Evolutionary conservation across 345 rosid genomes (phyloP).

Genomic region (Alliaria petiolata): DNA sequence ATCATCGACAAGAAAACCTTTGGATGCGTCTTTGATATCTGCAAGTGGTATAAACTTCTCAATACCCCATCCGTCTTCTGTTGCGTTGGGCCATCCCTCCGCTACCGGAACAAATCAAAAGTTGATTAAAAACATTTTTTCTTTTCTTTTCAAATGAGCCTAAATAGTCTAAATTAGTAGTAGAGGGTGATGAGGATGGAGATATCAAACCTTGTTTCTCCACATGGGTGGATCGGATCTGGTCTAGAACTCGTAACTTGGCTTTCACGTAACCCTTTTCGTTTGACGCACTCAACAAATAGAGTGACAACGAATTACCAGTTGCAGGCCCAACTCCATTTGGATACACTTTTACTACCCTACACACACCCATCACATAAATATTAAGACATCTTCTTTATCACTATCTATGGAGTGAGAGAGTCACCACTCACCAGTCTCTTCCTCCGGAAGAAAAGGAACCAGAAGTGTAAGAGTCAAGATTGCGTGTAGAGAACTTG

Average conservation of each 20-base stretch:
- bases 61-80: conserved; percentile 3
- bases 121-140: neutral
- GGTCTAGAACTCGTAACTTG: conserved; percentile 5
- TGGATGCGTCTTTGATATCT: conserved; percentile 3
- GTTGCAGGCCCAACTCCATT: neutral
- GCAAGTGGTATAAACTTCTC: neutral
- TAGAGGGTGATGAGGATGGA: neutral
- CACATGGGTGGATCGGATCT: neutral
- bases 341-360: conserved; percentile 7
- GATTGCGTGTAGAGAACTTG: neutral
- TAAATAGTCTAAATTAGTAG: neutral
- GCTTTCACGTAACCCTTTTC: conserved; percentile 4
- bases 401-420: neutral
- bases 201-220: neutral
- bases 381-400: neutral
- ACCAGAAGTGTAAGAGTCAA: neutral
- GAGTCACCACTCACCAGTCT: neutral
- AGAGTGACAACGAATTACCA: conserved; percentile 1
- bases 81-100: neutral
- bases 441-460: neutral
- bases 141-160: neutral
- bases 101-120: neutral
- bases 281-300: neutral
- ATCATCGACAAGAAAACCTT: neutral
- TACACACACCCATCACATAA: neutral